Evolutionary conservation across 2,329 filamentous ascomycete genomes (phyloP).

Genomic region (Purpureocillium lavendulum): DNA sequence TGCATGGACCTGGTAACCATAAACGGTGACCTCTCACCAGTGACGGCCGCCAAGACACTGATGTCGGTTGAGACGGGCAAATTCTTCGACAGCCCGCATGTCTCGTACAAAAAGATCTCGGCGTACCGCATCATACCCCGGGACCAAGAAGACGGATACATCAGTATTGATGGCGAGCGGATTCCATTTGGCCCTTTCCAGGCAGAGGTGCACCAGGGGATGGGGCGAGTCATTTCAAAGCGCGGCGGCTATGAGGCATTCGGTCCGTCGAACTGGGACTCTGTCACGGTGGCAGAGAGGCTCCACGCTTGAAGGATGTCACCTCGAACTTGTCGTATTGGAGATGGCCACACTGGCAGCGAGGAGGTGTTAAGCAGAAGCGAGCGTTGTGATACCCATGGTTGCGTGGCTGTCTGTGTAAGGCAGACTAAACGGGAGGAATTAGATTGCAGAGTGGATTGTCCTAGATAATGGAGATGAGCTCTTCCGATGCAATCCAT

Average conservation of each 20-base stretch:
- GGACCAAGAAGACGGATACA: slow-evolving; percentile 65
- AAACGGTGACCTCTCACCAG: slow-evolving; percentile 62
- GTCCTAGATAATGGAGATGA: too few species aligned
- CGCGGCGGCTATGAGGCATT: slow-evolving; percentile 62
- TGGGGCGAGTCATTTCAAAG: slow-evolving; percentile 80
- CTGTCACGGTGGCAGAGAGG: slow-evolving; percentile 21
- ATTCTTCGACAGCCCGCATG: slow-evolving; percentile 72
- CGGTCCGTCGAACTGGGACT: slow-evolving; percentile 45
- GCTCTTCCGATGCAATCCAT: too few species aligned
- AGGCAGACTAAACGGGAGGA: too few species aligned
- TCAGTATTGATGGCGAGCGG: slow-evolving; percentile 88
- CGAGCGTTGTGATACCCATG: slow-evolving; percentile 14
- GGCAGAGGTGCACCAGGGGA: slow-evolving; percentile 73
- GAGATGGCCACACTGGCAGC: too few species aligned
- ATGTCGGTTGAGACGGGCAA: slow-evolving; percentile 61
- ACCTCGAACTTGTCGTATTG: too few species aligned
- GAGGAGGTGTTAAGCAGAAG: too few species aligned
- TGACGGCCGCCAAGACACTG: slow-evolving; percentile 61
- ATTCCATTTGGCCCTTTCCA: slow-evolving; percentile 86
- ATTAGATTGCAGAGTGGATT: too few species aligned
- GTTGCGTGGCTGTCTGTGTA: too few species aligned
- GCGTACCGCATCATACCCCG: slow-evolving; percentile 80
- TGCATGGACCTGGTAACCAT: slow-evolving; percentile 78
- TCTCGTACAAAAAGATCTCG: slow-evolving; percentile 76
- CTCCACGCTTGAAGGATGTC: slow-evolving; percentile 13